Percentiles rank a stretch among this genome's conserved stretches.
Conservation (phyloP, 163 green algal genomes). For the Trebouxia gelatinosa region DNA sequence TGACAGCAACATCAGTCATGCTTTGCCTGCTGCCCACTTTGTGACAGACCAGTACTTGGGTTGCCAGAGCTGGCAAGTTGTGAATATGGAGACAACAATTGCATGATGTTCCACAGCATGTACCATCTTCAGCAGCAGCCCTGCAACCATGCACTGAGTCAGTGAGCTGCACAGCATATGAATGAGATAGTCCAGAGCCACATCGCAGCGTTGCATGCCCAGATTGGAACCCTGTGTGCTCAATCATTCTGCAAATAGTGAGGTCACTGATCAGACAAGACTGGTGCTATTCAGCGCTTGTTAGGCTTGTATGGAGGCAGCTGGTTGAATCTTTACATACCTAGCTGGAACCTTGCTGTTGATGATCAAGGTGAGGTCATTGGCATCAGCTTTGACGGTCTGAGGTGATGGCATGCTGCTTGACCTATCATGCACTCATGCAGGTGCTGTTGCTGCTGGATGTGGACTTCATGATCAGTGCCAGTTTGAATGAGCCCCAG, state of each 20-base stretch:
- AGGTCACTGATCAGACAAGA: too few relatives aligned
- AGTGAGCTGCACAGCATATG: too few relatives aligned
- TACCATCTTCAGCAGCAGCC: not conserved
- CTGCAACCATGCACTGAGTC: not conserved
- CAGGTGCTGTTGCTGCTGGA: slow-evolving; percentile 60
- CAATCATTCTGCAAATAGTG: too few relatives aligned
- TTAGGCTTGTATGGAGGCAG: not conserved
- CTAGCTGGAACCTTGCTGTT: not conserved
- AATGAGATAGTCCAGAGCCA: too few relatives aligned
- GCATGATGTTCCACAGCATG: not conserved
- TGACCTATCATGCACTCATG: too few relatives aligned
- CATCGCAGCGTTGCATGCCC: too few relatives aligned
- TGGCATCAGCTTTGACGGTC: not conserved
- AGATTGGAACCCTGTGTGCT: too few relatives aligned
- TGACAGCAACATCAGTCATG: not conserved
- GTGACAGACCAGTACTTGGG: too few relatives aligned
- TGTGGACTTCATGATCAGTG: slow-evolving; percentile 59
- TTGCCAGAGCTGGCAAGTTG: too few relatives aligned
- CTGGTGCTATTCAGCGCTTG: too few relatives aligned
- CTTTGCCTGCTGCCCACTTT: not conserved
- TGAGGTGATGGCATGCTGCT: not conserved
- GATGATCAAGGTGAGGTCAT: not conserved
- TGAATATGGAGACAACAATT: too few relatives aligned
- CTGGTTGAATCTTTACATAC: not conserved
- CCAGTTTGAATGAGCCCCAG: not conserved